phyloP scores from a whole-genome alignment of 805 yeast genomes.

The Monosporozyma solicola region DNA sequence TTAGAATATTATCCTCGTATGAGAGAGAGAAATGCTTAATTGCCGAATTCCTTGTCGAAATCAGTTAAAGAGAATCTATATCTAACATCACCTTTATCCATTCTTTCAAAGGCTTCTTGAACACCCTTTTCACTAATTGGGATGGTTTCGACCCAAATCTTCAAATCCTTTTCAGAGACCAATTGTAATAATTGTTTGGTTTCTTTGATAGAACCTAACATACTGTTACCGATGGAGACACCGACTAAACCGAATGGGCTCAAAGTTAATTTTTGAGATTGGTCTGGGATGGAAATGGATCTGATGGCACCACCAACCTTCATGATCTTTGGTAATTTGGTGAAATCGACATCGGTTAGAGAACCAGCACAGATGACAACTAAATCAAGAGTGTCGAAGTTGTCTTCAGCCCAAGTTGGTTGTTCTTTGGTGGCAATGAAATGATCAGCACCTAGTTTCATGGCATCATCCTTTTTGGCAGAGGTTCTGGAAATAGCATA shows the following conservation, averaged over 20 bases:
- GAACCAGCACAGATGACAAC: conserved; percentile 43
- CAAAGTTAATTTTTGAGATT: conserved; percentile 8
- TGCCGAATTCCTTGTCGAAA: conserved; percentile 32
- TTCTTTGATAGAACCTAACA: conserved; percentile 40
- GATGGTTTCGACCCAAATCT: conserved; percentile 46
- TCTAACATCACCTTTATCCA: conserved; percentile 42
- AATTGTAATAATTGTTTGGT: conserved; percentile 40
- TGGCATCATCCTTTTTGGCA: conserved; percentile 43
- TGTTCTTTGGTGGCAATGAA: conserved; percentile 48
- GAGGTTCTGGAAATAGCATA: conserved; percentile 46
- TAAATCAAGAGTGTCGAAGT: conserved; percentile 35
- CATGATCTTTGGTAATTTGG: conserved; percentile 24
- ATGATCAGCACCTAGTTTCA: conserved; percentile 43
- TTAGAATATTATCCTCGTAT: neutral
- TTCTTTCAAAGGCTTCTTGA: conserved; percentile 38
- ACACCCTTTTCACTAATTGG: conserved; percentile 40
- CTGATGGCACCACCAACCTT: conserved; percentile 31
- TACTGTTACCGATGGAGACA: conserved; percentile 28
- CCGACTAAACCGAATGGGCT: conserved; percentile 15
- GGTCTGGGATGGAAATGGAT: conserved; percentile 20
- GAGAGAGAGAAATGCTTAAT: neutral
- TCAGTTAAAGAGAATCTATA: conserved; percentile 47
- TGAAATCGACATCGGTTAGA: conserved; percentile 33
- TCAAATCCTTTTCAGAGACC: conserved; percentile 39
- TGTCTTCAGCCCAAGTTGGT: conserved; percentile 33